phyloP scores from a whole-genome alignment of 352 stramenopile genomes.

The Phytophthora cactorum region DNA sequence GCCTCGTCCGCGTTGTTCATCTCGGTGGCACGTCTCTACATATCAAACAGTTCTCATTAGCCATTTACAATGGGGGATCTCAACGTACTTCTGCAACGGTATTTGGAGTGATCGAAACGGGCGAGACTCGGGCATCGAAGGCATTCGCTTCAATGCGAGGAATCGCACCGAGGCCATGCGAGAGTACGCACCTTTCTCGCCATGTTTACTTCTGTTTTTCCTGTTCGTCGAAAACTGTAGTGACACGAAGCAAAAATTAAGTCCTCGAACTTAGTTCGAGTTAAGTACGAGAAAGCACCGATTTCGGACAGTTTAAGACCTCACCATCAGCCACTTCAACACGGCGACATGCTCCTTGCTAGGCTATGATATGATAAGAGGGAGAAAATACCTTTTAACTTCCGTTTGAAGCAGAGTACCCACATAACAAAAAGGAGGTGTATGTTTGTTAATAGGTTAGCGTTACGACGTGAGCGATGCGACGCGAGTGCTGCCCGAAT shows the following conservation, averaged over 20 bases:
- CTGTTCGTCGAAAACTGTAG: conserved; percentile 26
- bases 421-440: conserved; percentile 5
- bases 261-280: not conserved
- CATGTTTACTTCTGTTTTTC: conserved; percentile 22
- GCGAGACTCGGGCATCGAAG: not conserved
- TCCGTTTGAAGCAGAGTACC: not conserved
- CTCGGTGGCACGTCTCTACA: conserved; percentile 44
- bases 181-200: conserved; percentile 40
- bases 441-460: conserved; percentile 4
- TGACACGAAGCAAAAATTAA: conserved; percentile 26
- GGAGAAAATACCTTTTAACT: not conserved
- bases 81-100: not conserved
- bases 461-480: conserved; percentile 21
- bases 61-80: not conserved
- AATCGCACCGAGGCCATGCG: not conserved
- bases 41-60: conserved; percentile 16
- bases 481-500: conserved; percentile 46
- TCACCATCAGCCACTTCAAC: conserved; percentile 25
- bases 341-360: not conserved
- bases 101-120: not conserved
- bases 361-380: not conserved
- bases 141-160: not conserved
- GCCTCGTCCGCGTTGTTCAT: conserved; percentile 48
- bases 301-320: not conserved
- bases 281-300: conserved; percentile 12